Percentiles rank a stretch among this genome's conserved stretches.
Evolutionary conservation across 345 rosid genomes (phyloP).

Genomic region (Kandelia obovata): DNA sequence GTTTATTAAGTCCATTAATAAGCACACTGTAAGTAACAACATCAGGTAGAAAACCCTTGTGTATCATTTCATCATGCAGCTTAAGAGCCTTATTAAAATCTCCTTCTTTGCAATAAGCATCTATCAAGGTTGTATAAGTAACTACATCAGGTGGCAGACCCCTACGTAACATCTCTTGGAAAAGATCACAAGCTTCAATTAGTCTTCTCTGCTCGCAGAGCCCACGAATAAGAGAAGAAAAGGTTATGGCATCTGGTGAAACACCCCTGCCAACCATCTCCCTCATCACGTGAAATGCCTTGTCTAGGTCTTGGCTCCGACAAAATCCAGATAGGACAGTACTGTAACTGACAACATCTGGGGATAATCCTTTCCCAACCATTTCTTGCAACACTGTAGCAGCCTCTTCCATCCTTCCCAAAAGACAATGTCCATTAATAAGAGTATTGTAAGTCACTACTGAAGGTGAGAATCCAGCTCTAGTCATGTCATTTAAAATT

Average conservation of each 20-base stretch:
- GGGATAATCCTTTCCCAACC: conserved; percentile 54
- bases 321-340: conserved; percentile 73
- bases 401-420: conserved; percentile 69
- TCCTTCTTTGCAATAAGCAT: conserved; percentile 71
- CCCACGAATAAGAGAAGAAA: conserved; percentile 71
- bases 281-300: conserved; percentile 53
- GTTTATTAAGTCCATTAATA: conserved; percentile 82
- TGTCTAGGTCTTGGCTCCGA: conserved; percentile 50
- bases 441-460: conserved; percentile 78
- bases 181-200: conserved; percentile 64
- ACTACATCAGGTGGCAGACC: conserved; percentile 63
- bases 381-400: conserved; percentile 45
- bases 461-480: conserved; percentile 64
- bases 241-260: conserved; percentile 61
- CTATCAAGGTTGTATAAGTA: conserved; percentile 68
- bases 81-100: conserved; percentile 48
- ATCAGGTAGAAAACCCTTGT: conserved; percentile 72
- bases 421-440: conserved; percentile 65
- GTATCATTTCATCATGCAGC: conserved; percentile 76
- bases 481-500: conserved; percentile 56
- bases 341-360: conserved; percentile 82
- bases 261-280: conserved; percentile 66
- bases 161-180: conserved; percentile 57
- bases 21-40: conserved; percentile 84
- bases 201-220: conserved; percentile 64